Percentiles rank a stretch among this genome's conserved stretches.
Conservation (phyloP, 192 early-diverging fungal genomes). For the Rhizophagus sp. region DNA sequence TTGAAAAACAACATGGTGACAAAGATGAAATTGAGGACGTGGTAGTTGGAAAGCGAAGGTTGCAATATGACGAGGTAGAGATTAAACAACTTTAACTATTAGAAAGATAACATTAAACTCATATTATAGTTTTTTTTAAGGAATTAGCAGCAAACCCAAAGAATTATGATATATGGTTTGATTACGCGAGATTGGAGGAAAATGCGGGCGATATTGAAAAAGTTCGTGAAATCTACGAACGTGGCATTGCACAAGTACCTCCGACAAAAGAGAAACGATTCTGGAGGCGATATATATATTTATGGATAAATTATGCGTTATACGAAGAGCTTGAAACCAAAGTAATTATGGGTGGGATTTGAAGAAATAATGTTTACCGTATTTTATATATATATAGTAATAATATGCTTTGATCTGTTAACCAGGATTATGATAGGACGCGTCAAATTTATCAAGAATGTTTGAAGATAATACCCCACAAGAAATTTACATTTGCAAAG, state of each 20-base stretch:
- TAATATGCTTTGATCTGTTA: background rate
- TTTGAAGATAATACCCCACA: conserved; percentile 88
- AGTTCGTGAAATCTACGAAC: conserved; percentile 93
- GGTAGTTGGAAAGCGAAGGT: conserved; percentile 82
- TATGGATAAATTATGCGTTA: conserved; percentile 98
- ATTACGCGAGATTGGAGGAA: conserved; percentile 92
- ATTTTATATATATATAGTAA: background rate
- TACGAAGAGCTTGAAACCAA: conserved; percentile 89
- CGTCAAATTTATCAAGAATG: conserved; percentile 83
- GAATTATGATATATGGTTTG: conserved; percentile 99
- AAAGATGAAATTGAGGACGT: conserved; percentile 89
- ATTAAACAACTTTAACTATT: background rate
- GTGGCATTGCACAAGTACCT: conserved; percentile 89
- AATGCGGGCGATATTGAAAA: conserved; percentile 65
- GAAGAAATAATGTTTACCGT: too few species aligned
- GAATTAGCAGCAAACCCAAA: conserved; percentile 67
- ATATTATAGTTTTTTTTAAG: conserved; percentile 21
- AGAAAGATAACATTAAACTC: background rate
- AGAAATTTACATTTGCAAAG: conserved; percentile 95
- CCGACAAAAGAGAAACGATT: conserved; percentile 84
- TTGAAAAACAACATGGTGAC: conserved; percentile 96
- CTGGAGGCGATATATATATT: conserved; percentile 97
- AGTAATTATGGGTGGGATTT: conserved; percentile 32
- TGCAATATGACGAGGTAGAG: conserved; percentile 82
- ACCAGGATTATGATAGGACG: conserved; percentile 75